Base-by-base conservation (phyloP, 495 filamentous ascomycete genomes). In the Lepidopterella palustris region DNA sequence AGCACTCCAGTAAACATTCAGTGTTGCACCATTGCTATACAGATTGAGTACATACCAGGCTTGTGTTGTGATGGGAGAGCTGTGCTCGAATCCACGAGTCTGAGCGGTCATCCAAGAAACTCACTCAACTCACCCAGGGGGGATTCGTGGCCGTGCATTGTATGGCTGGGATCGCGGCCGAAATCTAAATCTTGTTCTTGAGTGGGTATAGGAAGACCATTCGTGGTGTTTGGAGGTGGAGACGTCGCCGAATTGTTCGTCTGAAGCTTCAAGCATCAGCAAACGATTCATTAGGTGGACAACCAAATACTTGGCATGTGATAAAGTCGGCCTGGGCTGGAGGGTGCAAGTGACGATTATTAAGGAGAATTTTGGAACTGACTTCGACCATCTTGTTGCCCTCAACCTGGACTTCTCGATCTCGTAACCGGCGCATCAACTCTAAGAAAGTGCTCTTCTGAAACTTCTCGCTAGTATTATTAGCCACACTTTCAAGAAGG, bases 361-460 rank as follows among this genome's bases (percentile, higher is more conserved):
- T 3, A 42, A 42, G 35, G 35, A 42, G 9, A 50, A 11, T 1
- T 49, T 13, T 9, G 47, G 20, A 25, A 65, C 59, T 58, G 39
- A 67, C 60, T 61, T 76, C 73, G 50, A 76, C 73, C 64, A 76
- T 67, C 55, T 76, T 71, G 55, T 76, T 72, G 23, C 70, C 73
- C 42, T 73, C 69, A 4, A 76, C 73, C 15, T 58, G 61, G 10
- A 74, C 66, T 54, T 76, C 73, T 9, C 64, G 61, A 49, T 76
- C 73, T 13, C 72, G 66, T 11, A 76, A 63, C 25, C 64, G 68
- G 42, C 87, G 82, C 89, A 93, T 92, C 63, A 93, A 71, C 8
- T 80, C 79, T 18, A 92, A 76, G 65, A 93, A 93, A 56, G 81
- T 82, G 70, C 87, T 90, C 65, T 90, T 79, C 66, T 85, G 81